Conservation (phyloP, 768 basidiomycete genomes). For the Floccularia luteovirens region DNA sequence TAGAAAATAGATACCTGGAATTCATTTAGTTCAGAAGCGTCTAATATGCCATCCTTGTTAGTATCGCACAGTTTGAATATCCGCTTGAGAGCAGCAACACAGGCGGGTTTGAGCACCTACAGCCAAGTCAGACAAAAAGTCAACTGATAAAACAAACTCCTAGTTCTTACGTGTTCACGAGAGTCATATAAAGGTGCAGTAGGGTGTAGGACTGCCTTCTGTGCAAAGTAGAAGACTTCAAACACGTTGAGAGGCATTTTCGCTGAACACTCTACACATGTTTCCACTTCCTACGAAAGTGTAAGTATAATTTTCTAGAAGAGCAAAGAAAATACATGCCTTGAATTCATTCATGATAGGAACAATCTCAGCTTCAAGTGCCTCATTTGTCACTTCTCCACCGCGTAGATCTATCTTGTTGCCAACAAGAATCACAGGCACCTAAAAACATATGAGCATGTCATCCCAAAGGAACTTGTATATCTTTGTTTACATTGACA, state of each 20-base stretch:
- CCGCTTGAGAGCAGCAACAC: constrained; percentile 76
- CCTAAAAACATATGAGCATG: constrained; percentile 33
- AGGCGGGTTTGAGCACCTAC: constrained; percentile 89
- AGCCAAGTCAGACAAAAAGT: constrained; percentile 7
- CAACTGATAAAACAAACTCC: too few relatives aligned
- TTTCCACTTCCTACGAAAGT: constrained; percentile 82
- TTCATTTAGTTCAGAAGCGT: constrained; percentile 88
- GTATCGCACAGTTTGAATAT: constrained; percentile 97
- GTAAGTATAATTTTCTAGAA: constrained; percentile 5
- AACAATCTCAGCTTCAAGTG: constrained; percentile 87
- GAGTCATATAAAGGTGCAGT: constrained; percentile 97
- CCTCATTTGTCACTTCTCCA: constrained; percentile 90
- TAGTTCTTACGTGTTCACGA: constrained; percentile 82
- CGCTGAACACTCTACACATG: constrained; percentile 96
- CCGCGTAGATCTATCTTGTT: constrained; percentile 97
- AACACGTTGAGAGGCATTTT: constrained; percentile 87
- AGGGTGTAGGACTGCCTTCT: constrained; percentile 95
- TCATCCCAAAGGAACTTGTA: background rate
- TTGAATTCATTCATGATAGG: constrained; percentile 99
- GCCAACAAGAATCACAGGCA: constrained; percentile 94
- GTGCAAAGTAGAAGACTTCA: constrained; percentile 97
- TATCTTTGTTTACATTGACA: constrained; percentile 64
- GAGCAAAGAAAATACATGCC: constrained; percentile 30
- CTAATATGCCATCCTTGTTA: constrained; percentile 90
- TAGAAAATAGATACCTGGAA: constrained; percentile 69